Evolutionary conservation across 805 yeast species (phyloP), one percentile per base, ranked within the genome.

Genomic region (Lipomyces spencermartinsiae): DNA sequence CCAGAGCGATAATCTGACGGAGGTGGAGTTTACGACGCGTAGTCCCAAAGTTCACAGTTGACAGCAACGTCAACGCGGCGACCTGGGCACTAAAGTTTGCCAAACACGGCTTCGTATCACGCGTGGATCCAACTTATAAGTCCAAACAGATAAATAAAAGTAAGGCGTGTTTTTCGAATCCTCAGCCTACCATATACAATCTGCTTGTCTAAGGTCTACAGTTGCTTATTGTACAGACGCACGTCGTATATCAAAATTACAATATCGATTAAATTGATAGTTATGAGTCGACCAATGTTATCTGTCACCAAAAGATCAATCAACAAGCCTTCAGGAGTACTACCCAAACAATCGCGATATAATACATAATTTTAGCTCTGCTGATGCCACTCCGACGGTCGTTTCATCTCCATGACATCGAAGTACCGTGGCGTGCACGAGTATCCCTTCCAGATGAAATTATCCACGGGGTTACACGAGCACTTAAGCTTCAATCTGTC

Each of bases 401-500:
- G 63, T 46, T 64, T 68, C 59, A 65, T 61, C 34, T 67, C 65
- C 70, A 72, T 71, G 64, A 75, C 74, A 58, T 74, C 70, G 73
- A 75, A 79, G 74, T 74, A 80, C 51, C 74, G 67, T 51, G 77
- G 73, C 0, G 82, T 79, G 72, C 83, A 80, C 19, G 80, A 76
- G 75, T 80, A 80, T 59, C 81, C 82, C 65, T 74, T 73, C 78
- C 79, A 80, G 59, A 79, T 74, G 73, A 80, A 80, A 70, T 78
- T 80, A 43, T 75, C 74, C 2, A 54, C 57, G 4, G 80, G 80
- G 62, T 75, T 59, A 55, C 81, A 93, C 59, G 86, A 84, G 83
- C 98, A 93, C 68, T 84, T 85, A 74, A 86, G 84, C 56, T 82
- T 80, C 58, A 77, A 67, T 78, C 93, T 86, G n/a, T 85, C 82